Evolutionary conservation across 148 eudicot species (phyloP), one percentile per base, ranked within the genome.

Genomic region (Drosera capensis): DNA sequence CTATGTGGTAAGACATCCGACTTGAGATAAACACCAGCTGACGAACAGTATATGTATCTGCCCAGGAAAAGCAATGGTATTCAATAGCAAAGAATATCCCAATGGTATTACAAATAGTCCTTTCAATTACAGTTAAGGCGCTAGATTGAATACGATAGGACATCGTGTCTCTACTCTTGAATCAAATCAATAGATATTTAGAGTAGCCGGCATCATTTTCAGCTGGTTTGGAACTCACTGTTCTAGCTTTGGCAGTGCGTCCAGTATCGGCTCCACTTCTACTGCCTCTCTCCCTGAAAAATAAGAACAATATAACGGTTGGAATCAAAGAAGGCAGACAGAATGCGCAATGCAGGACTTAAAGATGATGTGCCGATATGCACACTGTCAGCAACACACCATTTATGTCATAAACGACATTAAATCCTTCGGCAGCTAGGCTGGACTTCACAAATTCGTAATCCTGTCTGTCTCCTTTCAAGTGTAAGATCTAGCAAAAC

Each of bases 41-140:
- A 88, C 29, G 94, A 88, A 59, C 97, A 88, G 53, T 88, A 88
- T 55, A 88, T 88, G 66, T 77, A 88, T 76, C 97, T 83, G 76
- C n/a, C n/a, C n/a, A n/a, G n/a, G n/a, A n/a, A n/a, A n/a, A n/a
- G n/a, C n/a, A n/a, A n/a, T n/a, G n/a, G n/a, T n/a, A n/a, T n/a
- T n/a, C n/a, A n/a, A n/a, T n/a, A n/a, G n/a, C n/a, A n/a, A n/a
- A n/a, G n/a, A n/a, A n/a, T n/a, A n/a, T n/a, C n/a, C n/a, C n/a
- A n/a, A n/a, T n/a, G n/a, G n/a, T n/a, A n/a, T n/a, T n/a, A n/a
- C n/a, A n/a, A n/a, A n/a, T n/a, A n/a, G n/a, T n/a, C n/a, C n/a
- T n/a, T n/a, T n/a, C n/a, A n/a, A n/a, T n/a, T n/a, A n/a, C n/a
- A n/a, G n/a, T n/a, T n/a, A n/a, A n/a, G n/a, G n/a, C n/a, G n/a